A percentile compares a stretch with the other conserved stretches of the same genome.
Conservation (phyloP, 2,329 filamentous ascomycete genomes). For the Fusarium circinatum region DNA sequence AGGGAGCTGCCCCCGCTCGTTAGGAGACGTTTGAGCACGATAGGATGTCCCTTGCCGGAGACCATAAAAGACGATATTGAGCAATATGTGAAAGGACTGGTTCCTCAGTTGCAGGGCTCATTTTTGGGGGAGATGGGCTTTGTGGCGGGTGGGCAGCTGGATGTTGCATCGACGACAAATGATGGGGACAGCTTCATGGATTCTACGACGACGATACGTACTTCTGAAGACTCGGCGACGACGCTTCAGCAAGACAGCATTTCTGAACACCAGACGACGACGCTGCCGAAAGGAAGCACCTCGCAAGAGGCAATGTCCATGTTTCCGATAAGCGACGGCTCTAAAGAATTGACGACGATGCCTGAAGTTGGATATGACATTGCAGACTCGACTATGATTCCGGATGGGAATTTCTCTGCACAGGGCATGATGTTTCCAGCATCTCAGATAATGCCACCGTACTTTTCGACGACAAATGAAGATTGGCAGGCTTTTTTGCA, state of each 20-base stretch:
- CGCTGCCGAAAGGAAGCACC: fast-evolving
- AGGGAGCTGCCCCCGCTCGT: not conserved
- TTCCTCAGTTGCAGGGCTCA: not conserved
- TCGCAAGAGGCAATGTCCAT: fast-evolving
- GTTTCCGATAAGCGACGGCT: too few relatives aligned
- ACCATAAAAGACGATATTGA: not conserved
- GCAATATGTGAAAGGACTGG: fast-evolving
- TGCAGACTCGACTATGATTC: fast-evolving
- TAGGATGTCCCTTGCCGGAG: not conserved
- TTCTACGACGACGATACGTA: not conserved
- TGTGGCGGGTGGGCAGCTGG: too few relatives aligned
- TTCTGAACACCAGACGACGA: fast-evolving
- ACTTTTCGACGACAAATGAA: fast-evolving
- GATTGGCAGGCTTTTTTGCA: not conserved
- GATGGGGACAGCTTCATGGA: not conserved
- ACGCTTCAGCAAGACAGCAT: fast-evolving
- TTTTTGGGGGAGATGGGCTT: not conserved
- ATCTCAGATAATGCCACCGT: fast-evolving
- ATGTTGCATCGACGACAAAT: not conserved
- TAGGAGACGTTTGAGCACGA: fast-evolving
- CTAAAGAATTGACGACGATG: fast-evolving
- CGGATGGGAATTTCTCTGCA: fast-evolving
- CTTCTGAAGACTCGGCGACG: not conserved
- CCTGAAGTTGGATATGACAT: not conserved
- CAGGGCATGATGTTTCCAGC: fast-evolving